phyloP scores from a whole-genome alignment of 169 alveolate genomes.

The Eimeria acervulina region DNA sequence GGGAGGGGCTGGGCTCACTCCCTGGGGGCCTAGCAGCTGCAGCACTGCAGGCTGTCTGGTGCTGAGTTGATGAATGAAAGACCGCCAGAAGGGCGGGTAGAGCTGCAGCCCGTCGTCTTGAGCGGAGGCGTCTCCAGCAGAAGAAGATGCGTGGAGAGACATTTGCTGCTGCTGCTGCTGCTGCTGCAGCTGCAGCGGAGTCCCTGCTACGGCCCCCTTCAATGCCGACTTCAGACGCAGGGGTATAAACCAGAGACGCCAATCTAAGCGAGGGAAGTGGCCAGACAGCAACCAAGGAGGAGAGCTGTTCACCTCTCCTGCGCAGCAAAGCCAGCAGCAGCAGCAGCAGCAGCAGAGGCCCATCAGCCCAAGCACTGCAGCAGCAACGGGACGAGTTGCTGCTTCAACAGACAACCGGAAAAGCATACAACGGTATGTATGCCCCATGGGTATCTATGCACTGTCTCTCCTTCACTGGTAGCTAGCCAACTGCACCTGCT shows the following conservation, averaged over 20 bases:
- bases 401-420: too few species aligned
- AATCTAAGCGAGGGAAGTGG: slow-evolving; percentile 82
- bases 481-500: too few species aligned
- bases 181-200: slow-evolving; percentile 39
- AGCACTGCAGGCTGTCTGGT: slow-evolving; percentile 63
- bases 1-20: not conserved
- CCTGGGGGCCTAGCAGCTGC: slow-evolving; percentile 69
- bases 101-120: not conserved
- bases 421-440: too few species aligned
- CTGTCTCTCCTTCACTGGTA: too few species aligned
- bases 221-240: slow-evolving; percentile 59
- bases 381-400: not conserved
- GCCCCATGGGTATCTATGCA: not conserved
- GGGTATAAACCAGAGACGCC: slow-evolving; percentile 83
- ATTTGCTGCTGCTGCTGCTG: slow-evolving; percentile 63
- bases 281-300: slow-evolving; percentile 77
- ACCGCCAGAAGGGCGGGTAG: slow-evolving; percentile 64
- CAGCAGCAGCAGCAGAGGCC: slow-evolving; percentile 37
- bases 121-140: not conserved
- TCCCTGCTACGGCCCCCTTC: slow-evolving; percentile 43
- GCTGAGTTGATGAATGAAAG: slow-evolving; percentile 13
- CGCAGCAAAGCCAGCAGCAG: slow-evolving; percentile 33
- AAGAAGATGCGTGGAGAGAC: not conserved
- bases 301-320: slow-evolving; percentile 62
- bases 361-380: not conserved